These are phyloP conservation scores for Myriosclerotinia duriaeana DNA, from an alignment of 2,329 filamentous ascomycete species.

Conservation along the genomic window DNA sequence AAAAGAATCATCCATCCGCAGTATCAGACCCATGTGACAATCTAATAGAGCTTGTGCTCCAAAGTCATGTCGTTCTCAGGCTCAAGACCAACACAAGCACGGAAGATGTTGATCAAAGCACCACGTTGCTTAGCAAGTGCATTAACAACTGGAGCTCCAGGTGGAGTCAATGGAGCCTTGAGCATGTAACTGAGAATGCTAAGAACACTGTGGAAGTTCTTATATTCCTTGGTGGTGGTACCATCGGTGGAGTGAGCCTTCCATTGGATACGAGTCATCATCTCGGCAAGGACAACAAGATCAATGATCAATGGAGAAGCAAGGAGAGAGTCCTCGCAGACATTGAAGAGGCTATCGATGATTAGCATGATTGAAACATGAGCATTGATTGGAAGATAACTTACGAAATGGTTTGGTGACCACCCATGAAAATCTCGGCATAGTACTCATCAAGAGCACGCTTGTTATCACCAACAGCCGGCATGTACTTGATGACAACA, in stretches of 20 bases:
- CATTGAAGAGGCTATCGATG: conserved; percentile 78
- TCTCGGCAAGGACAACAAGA: conserved; percentile 86
- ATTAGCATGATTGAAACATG: conserved; percentile 30
- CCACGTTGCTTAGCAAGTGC: conserved; percentile 93
- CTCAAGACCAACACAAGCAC: conserved; percentile 92
- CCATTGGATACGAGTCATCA: conserved; percentile 99
- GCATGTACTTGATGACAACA: conserved; percentile 99
- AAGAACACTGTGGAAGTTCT: conserved; percentile 94
- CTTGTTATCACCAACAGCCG: conserved; percentile 97
- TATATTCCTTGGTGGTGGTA: conserved; percentile 65
- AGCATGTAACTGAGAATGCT: conserved; percentile 99
- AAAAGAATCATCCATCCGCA: not conserved
- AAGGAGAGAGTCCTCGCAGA: conserved; percentile 96
- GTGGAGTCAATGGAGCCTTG: conserved; percentile 88
- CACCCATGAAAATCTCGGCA: conserved; percentile 97
- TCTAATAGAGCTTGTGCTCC: conserved; percentile 92
- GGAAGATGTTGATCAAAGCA: conserved; percentile 96
- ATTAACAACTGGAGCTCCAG: conserved; percentile 94
- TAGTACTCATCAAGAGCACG: conserved; percentile 98
- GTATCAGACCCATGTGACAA: not conserved
- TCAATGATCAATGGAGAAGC: conserved; percentile 97
- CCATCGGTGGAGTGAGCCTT: conserved; percentile 59
- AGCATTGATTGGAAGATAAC: conserved; percentile 35
- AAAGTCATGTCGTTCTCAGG: conserved; percentile 98
- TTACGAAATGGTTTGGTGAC: conserved; percentile 92